phyloP scores from a whole-genome alignment of 202 grass and related monocot genomes.

The Setaria italica region DNA sequence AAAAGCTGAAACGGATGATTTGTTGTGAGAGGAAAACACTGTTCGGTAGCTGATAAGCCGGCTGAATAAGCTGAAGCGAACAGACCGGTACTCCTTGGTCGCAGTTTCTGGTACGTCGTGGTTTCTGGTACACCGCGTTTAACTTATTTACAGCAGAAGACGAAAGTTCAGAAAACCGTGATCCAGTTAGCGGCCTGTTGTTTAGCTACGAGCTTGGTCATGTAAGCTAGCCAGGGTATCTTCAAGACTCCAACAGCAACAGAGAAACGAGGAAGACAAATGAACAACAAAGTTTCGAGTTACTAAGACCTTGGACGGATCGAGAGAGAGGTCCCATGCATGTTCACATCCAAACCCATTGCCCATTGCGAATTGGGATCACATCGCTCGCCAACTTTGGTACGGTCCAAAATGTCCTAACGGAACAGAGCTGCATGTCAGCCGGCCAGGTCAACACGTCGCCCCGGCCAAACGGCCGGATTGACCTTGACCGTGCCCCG shows the following conservation, averaged over 20 bases:
- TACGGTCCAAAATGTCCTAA: conserved; percentile 23
- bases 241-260: neutral
- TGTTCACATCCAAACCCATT: neutral
- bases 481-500: neutral
- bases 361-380: neutral
- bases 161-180: too few species aligned
- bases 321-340: neutral
- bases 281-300: neutral
- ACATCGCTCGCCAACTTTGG: neutral
- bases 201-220: too few species aligned
- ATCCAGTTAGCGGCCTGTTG: too few species aligned
- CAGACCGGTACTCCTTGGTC: too few species aligned
- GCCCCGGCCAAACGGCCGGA: conserved; percentile 15
- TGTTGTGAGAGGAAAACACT: too few species aligned
- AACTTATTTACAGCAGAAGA: too few species aligned
- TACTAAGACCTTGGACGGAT: neutral
- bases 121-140: too few species aligned
- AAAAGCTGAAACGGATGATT: too few species aligned
- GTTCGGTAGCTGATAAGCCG: too few species aligned
- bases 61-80: too few species aligned
- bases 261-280: neutral
- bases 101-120: too few species aligned
- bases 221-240: neutral
- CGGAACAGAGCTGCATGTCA: neutral
- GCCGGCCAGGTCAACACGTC: conserved; percentile 22